Conservation (phyloP, 1,284 basidiomycete species). For the Leccinum proliferum region DNA sequence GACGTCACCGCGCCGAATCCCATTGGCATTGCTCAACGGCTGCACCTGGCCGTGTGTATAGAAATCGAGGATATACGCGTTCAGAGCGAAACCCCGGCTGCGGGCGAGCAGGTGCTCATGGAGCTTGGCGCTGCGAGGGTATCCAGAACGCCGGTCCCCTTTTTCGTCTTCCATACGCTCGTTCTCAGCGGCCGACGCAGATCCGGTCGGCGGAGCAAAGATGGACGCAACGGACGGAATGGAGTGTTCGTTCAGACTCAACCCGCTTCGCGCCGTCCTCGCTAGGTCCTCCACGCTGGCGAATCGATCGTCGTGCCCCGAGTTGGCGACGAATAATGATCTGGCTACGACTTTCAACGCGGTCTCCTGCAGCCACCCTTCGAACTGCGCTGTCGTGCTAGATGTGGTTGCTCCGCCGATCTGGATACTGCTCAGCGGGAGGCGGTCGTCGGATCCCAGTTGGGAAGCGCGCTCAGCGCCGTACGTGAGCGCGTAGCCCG, state of each 20-base stretch:
- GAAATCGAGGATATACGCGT: conserved; percentile 65
- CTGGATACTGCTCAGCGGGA: conserved; percentile 42
- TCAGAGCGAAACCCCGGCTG: conserved; percentile 33
- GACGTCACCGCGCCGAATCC: conserved; percentile 51
- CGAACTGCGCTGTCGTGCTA: conserved; percentile 17
- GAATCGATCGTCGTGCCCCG: conserved; percentile 55
- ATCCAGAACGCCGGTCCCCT: conserved; percentile 1
- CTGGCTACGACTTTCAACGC: conserved; percentile 37
- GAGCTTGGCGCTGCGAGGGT: not conserved
- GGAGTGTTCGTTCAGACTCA: conserved; percentile 51
- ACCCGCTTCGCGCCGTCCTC: conserved; percentile 44
- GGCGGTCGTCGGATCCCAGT: conserved; percentile 36
- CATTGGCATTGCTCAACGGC: conserved; percentile 47
- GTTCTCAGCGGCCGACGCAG: not conserved
- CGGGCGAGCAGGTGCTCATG: not conserved
- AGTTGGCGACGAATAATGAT: conserved; percentile 58
- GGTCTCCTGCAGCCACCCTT: conserved; percentile 31
- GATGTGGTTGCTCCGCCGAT: conserved; percentile 14
- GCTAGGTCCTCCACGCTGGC: conserved; percentile 44
- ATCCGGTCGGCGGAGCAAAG: conserved; percentile 13
- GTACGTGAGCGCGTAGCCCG: conserved; percentile 48
- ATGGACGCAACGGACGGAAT: conserved; percentile 51
- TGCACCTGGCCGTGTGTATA: conserved; percentile 55
- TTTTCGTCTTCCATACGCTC: not conserved
- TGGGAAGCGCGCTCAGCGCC: conserved; percentile 32